phyloP scores from a whole-genome alignment of 495 filamentous ascomycete species.

The Tuber umbilicatum region DNA sequence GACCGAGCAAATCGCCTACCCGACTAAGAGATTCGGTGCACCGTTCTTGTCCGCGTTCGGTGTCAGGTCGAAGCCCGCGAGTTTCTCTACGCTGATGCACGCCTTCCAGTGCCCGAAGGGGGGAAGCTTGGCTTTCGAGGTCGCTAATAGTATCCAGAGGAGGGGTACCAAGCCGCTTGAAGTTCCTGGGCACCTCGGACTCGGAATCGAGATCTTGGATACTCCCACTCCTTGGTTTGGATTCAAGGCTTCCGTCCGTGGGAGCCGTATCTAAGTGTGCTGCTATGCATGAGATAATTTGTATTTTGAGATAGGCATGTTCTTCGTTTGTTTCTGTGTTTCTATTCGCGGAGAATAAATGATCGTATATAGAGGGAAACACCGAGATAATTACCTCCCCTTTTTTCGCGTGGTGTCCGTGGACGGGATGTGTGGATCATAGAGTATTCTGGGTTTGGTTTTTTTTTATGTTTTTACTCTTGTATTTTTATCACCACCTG shows the following conservation, averaged over 20 bases:
- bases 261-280: not conserved
- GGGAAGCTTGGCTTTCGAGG: not conserved
- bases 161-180: not conserved
- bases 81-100: not conserved
- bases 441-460: not conserved
- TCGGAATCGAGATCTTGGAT: not conserved
- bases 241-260: not conserved
- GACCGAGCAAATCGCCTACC: not conserved
- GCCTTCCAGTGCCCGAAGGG: not conserved
- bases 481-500: not conserved
- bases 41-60: not conserved
- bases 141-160: not conserved
- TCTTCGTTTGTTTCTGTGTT: not conserved
- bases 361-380: not conserved
- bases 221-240: not conserved
- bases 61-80: not conserved
- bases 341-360: not conserved
- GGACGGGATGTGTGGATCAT: too few species aligned
- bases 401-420: not conserved
- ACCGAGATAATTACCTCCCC: not conserved
- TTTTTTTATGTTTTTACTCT: not conserved
- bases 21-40: not conserved
- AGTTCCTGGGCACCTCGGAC: not conserved
- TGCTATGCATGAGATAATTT: not conserved
- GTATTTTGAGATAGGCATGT: not conserved